A percentile compares a stretch with the other conserved stretches of the same genome.
Conservation (phyloP, 2,329 filamentous ascomycete species). For the Raffaelea albimanens region DNA sequence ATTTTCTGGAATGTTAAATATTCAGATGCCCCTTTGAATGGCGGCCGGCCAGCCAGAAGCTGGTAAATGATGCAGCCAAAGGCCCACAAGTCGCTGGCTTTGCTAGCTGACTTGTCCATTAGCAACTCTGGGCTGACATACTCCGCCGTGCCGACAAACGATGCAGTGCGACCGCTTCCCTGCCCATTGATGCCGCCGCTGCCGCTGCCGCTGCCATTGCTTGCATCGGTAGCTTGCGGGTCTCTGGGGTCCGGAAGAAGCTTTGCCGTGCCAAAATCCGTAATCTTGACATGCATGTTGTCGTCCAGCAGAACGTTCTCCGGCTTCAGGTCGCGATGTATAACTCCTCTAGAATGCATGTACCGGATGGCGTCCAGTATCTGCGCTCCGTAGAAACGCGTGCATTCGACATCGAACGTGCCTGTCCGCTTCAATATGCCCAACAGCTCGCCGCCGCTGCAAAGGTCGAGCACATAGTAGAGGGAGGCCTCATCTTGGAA, state of each 20-base stretch:
- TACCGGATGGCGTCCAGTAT: slow-evolving; percentile 95
- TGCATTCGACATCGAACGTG: slow-evolving; percentile 92
- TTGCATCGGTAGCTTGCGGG: slow-evolving; percentile 31
- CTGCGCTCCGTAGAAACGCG: slow-evolving; percentile 87
- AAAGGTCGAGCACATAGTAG: slow-evolving; percentile 93
- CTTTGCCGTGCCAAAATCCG: slow-evolving; percentile 97
- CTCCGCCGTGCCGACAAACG: slow-evolving; percentile 95
- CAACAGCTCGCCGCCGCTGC: slow-evolving; percentile 82
- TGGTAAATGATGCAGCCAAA: slow-evolving; percentile 98
- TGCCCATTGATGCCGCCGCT: neutral
- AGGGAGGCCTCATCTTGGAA: slow-evolving; percentile 95
- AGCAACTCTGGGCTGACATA: slow-evolving; percentile 97
- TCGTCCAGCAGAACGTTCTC: slow-evolving; percentile 94
- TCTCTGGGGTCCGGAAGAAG: slow-evolving; percentile 57
- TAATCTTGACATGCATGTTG: slow-evolving; percentile 97
- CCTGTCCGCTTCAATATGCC: slow-evolving; percentile 89
- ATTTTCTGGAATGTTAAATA: slow-evolving; percentile 99
- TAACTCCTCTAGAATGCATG: slow-evolving; percentile 94
- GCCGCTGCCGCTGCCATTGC: slow-evolving; percentile 1
- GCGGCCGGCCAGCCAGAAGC: slow-evolving; percentile 85
- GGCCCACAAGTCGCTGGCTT: slow-evolving; percentile 95
- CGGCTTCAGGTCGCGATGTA: slow-evolving; percentile 92
- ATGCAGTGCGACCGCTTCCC: slow-evolving; percentile 71
- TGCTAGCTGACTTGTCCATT: slow-evolving; percentile 93
- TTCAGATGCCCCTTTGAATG: slow-evolving; percentile 92